Percentiles rank a stretch among this genome's conserved stretches.
These are phyloP conservation scores for Spinacia oleracea DNA, from an alignment of 179 eudicot genomes.

Conservation along the genomic window DNA sequence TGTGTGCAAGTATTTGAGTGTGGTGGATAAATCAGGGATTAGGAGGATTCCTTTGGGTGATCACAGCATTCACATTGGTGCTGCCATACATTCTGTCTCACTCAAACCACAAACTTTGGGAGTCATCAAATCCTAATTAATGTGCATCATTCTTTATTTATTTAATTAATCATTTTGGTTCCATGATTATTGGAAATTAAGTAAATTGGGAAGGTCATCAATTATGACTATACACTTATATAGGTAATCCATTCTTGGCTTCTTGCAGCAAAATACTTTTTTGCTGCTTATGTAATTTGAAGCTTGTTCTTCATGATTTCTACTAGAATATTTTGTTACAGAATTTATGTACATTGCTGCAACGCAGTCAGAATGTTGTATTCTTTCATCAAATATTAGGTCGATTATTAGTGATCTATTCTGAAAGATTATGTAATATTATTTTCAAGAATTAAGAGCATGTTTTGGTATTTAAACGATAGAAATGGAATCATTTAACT, in stretches of 20 bases:
- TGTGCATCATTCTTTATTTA: neutral
- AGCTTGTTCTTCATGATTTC: slow-evolving; percentile 19
- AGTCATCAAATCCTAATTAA: slow-evolving; percentile 43
- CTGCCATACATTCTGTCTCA: slow-evolving; percentile 45
- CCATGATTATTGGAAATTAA: neutral
- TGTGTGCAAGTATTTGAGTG: slow-evolving; percentile 66
- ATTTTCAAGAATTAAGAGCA: neutral
- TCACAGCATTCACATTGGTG: slow-evolving; percentile 59
- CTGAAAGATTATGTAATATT: neutral
- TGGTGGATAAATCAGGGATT: slow-evolving; percentile 53
- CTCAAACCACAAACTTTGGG: slow-evolving; percentile 53
- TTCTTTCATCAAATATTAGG: neutral
- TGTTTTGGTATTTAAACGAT: too few species aligned
- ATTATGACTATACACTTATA: slow-evolving; percentile 26
- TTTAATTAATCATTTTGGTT: neutral
- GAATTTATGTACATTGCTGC: neutral
- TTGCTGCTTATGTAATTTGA: slow-evolving; percentile 15
- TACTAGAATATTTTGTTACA: neutral
- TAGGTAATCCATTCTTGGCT: slow-evolving; percentile 26
- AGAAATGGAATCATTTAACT: too few species aligned
- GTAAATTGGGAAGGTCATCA: slow-evolving; percentile 19
- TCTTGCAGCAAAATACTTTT: slow-evolving; percentile 10
- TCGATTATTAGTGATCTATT: neutral
- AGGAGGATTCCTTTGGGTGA: slow-evolving; percentile 64
- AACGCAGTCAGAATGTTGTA: neutral